Percentiles rank a stretch among this genome's conserved stretches.
phyloP scores from a whole-genome alignment of 148 eudicot genomes.

The Rhododendron williamsianum region DNA sequence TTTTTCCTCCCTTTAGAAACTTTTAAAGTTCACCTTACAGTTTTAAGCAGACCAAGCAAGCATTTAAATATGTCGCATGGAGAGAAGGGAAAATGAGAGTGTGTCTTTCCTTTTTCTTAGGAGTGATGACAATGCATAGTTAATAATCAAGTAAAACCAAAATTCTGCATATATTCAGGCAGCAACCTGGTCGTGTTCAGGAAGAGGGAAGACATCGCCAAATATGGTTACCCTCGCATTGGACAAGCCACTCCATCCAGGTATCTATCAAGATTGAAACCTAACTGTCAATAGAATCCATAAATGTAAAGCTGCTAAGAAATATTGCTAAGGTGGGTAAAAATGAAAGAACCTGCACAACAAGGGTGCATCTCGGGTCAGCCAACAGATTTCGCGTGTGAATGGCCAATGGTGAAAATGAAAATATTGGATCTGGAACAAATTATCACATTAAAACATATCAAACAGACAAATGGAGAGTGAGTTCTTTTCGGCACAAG shows the following conservation, averaged over 20 bases:
- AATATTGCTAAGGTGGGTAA: not conserved
- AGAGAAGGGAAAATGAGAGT: not conserved
- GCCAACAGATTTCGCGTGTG: slow-evolving; percentile 91
- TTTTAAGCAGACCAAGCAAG: not conserved
- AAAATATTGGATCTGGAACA: slow-evolving; percentile 89
- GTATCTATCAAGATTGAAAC: slow-evolving; percentile 51
- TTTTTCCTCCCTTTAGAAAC: not conserved
- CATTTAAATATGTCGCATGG: not conserved
- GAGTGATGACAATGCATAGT: not conserved
- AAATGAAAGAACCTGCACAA: slow-evolving; percentile 60
- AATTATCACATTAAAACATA: slow-evolving; percentile 4
- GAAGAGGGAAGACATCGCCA: slow-evolving; percentile 87
- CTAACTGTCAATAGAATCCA: slow-evolving; percentile 32
- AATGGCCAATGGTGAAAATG: slow-evolving; percentile 96
- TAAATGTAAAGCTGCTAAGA: slow-evolving; percentile 19
- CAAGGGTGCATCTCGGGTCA: slow-evolving; percentile 91
- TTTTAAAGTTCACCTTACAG: not conserved
- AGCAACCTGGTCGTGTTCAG: slow-evolving; percentile 83
- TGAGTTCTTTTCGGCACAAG: not conserved
- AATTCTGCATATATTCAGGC: not conserved
- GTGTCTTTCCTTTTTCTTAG: not conserved
- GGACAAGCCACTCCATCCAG: slow-evolving; percentile 99
- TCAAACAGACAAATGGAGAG: not conserved
- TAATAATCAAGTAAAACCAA: not conserved
- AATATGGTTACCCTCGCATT: slow-evolving; percentile 97